Evolutionary conservation across 2,329 filamentous ascomycete species (phyloP).

Genomic region (Trichoderma sp.): DNA sequence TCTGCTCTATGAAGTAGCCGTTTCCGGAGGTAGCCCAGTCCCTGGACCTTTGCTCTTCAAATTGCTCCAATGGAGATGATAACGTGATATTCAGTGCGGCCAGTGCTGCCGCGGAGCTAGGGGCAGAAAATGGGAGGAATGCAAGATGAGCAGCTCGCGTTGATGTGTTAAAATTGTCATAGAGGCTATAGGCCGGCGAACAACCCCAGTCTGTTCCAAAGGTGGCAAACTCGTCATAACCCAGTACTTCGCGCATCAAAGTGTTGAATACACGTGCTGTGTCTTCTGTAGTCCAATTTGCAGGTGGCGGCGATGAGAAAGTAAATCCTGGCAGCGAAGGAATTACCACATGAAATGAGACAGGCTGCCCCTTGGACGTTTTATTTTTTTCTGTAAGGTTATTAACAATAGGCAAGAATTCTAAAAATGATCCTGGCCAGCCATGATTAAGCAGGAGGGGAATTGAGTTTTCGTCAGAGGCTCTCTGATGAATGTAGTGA

Average conservation of each 20-base stretch:
- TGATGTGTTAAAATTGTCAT: background rate
- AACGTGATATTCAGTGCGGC: background rate
- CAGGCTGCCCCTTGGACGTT: background rate
- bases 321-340: background rate
- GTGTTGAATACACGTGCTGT: background rate
- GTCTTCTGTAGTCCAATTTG: background rate
- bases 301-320: background rate
- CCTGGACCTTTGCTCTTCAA: background rate
- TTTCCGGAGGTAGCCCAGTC: background rate
- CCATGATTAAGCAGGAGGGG: background rate
- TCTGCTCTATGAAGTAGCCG: background rate
- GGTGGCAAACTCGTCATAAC: background rate
- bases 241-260: background rate
- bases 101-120: background rate
- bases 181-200: background rate
- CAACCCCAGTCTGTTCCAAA: background rate
- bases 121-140: background rate
- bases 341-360: background rate
- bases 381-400: background rate
- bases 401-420: background rate
- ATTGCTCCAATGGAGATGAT: background rate
- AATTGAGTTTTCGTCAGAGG: background rate
- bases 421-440: background rate
- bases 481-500: background rate
- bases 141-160: background rate